Evolutionary conservation across 495 filamentous ascomycete species (phyloP), one percentile per base, ranked within the genome.

Genomic region (Daldinia childiae): DNA sequence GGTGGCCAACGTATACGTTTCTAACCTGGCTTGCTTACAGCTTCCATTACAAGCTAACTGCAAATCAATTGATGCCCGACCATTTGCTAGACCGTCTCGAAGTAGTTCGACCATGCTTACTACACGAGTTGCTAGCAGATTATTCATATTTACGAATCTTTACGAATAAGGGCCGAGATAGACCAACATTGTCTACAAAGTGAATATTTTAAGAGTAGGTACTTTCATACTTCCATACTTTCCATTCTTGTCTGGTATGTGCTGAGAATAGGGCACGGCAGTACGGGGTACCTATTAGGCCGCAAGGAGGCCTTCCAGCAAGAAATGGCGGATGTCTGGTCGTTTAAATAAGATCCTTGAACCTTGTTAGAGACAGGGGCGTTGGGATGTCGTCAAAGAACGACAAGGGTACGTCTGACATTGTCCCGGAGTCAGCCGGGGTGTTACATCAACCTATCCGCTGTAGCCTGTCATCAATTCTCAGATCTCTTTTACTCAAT

Each of bases 331-430:
- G 66, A 59, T 64, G 59, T 70, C 65, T 74, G 67, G 71, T 74
- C 71, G 70, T 71, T 39, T 60, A 74, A 69, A 67, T 71, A 74
- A 73, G 74, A 76, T 66, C 74, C 74, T 74, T 76, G 74, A 76
- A 74, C 74, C 74, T 74, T 76, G 74, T 63, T 58, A 61, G 71
- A 64, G 60, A 66, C 67, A 71, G 64, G 64, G 64, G 69, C 58
- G 66, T 74, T 63, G 50, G 67, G 71, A 76, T 76, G 74, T 76
- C 74, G 74, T 76, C 71, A 76, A 76, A 68, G 51, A 65, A 61
- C 39, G 69, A 76, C 74, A 27, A 64, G 71, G 71, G 67, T 74
- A 11, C 58, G 71, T 74, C 71, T 74, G 71, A 70, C 63, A 70
- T 67, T 70, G 55, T 64, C 57, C 66, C 71, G 66, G 71, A 70